phyloP scores from a whole-genome alignment of 2,329 filamentous ascomycete genomes.

The Colletotrichum truncatum region DNA sequence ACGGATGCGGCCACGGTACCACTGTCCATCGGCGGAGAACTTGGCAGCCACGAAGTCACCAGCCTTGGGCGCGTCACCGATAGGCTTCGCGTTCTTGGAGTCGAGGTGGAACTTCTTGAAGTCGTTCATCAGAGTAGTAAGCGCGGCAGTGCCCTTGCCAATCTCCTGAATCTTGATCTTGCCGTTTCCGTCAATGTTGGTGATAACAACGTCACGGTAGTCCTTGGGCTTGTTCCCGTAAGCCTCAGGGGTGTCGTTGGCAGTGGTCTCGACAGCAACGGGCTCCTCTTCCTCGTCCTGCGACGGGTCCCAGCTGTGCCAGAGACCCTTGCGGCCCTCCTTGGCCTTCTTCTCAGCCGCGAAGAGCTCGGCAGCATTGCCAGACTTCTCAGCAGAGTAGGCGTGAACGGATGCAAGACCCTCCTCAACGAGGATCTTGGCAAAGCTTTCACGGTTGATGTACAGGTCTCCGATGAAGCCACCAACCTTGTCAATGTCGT shows the following conservation, averaged over 20 bases:
- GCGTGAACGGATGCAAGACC: conserved; percentile 91
- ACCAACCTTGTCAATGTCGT: conserved; percentile 94
- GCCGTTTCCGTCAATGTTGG: conserved; percentile 84
- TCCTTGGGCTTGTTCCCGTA: conserved; percentile 75
- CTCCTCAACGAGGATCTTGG: conserved; percentile 92
- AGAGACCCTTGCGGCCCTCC: conserved; percentile 85
- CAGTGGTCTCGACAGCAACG: conserved; percentile 59
- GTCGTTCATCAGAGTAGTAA: conserved; percentile 88
- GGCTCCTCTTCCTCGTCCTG: conserved; percentile 76
- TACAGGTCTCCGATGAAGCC: conserved; percentile 97
- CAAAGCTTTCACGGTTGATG: conserved; percentile 94
- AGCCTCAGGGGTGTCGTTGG: conserved; percentile 55
- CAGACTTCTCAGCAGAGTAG: conserved; percentile 95
- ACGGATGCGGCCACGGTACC: conserved; percentile 92
- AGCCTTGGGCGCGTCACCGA: conserved; percentile 83
- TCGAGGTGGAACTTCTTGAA: conserved; percentile 93
- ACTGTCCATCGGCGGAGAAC: conserved; percentile 88
- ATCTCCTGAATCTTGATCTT: conserved; percentile 92
- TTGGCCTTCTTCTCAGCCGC: conserved; percentile 91
- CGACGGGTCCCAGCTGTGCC: conserved; percentile 94
- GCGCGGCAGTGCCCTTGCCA: conserved; percentile 82
- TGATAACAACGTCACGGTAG: conserved; percentile 94
- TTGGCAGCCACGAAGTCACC: conserved; percentile 92
- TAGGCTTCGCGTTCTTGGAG: conserved; percentile 78
- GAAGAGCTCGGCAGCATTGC: conserved; percentile 86